Conservation (phyloP, 2,329 filamentous ascomycete genomes). For the Aciculosporium take region DNA sequence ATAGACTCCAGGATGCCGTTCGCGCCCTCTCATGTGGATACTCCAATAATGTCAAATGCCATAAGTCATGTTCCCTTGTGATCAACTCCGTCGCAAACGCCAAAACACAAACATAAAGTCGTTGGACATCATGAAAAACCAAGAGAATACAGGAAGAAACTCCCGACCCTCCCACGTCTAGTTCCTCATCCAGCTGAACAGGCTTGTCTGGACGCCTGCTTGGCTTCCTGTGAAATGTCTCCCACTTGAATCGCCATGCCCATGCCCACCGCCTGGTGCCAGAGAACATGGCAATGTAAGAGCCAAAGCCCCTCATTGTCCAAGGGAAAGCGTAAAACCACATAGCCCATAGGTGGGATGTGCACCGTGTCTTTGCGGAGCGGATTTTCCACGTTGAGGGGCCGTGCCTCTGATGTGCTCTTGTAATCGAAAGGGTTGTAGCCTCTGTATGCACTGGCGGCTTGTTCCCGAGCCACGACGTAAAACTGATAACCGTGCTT, state of each 20-base stretch:
- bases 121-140: background rate
- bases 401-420: background rate
- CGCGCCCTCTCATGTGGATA: too few relatives aligned
- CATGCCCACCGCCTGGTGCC: constrained; percentile 23
- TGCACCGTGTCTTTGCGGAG: constrained; percentile 18
- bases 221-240: background rate
- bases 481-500: constrained; percentile 12
- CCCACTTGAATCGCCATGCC: constrained; percentile 8
- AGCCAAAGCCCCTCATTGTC: constrained; percentile 24
- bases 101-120: background rate
- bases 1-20: too few relatives aligned
- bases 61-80: too few relatives aligned
- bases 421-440: constrained; percentile 9
- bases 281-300: constrained; percentile 24
- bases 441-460: constrained; percentile 3
- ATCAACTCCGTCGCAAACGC: too few relatives aligned
- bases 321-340: constrained; percentile 19
- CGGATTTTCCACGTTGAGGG: constrained; percentile 11
- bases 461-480: constrained; percentile 6
- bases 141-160: background rate
- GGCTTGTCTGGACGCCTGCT: background rate
- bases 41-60: too few relatives aligned
- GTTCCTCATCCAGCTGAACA: background rate
- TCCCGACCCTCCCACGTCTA: background rate
- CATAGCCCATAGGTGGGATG: constrained; percentile 21